Evolutionary conservation across 768 basidiomycete genomes (phyloP).

Genomic region (Lyophyllum decastes): DNA sequence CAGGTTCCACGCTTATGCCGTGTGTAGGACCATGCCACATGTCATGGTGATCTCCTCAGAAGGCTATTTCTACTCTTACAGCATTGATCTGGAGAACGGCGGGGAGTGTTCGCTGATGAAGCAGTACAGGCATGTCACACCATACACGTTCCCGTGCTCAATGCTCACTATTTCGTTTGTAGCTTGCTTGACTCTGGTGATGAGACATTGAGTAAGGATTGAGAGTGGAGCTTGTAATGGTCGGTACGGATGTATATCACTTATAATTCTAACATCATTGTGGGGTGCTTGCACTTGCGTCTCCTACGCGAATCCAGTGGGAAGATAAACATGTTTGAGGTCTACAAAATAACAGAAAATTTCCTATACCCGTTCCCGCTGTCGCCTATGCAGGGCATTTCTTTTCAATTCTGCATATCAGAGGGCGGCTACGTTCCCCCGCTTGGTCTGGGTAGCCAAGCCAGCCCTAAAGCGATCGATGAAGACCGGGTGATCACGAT

Average conservation of each 20-base stretch:
- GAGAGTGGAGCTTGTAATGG: not conserved
- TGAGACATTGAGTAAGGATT: constrained; percentile 18
- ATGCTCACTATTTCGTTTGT: not conserved
- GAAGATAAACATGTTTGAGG: no score
- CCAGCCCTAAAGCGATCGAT: not conserved
- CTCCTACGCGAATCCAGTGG: no score
- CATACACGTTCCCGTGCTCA: not conserved
- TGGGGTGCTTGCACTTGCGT: not conserved
- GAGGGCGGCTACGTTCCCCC: no score
- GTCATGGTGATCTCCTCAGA: constrained; percentile 97
- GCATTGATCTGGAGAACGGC: constrained; percentile 93
- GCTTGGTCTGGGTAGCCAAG: no score
- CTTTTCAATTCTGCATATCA: no score
- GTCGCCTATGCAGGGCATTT: no score
- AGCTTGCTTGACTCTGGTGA: constrained; percentile 38
- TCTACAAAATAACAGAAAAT: no score
- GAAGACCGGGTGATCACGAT: not conserved
- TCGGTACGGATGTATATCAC: constrained; percentile 4
- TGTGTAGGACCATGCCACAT: constrained; percentile 82
- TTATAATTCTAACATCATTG: constrained; percentile 1
- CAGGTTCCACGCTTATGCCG: not conserved
- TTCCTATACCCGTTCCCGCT: no score
- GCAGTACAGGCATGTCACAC: constrained; percentile 69
- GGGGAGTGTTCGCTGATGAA: constrained; percentile 95
- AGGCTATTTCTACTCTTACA: constrained; percentile 94